These are phyloP conservation scores for Marasmius tenuissimus DNA, from an alignment of 1,284 basidiomycete genomes.

Conservation along the genomic window DNA sequence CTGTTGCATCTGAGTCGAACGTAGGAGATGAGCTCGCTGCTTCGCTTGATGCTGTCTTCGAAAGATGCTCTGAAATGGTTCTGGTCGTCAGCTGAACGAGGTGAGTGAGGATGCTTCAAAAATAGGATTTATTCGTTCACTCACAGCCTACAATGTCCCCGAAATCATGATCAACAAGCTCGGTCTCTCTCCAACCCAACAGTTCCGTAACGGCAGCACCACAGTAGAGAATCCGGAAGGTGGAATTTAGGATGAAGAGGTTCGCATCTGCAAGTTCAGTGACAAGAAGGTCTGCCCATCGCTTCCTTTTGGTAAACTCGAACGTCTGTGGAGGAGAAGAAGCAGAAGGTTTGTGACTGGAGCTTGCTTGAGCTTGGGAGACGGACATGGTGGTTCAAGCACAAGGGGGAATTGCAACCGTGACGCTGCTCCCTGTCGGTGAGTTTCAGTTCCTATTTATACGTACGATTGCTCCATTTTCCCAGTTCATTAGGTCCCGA, in stretches of 20 bases:
- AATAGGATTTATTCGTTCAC: slow-evolving; percentile 20
- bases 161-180: slow-evolving; percentile 69
- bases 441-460: not conserved
- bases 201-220: slow-evolving; percentile 68
- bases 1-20: slow-evolving; percentile 53
- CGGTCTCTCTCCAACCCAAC: slow-evolving; percentile 73
- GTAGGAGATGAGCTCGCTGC: slow-evolving; percentile 56
- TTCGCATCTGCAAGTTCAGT: slow-evolving; percentile 76
- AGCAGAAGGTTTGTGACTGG: slow-evolving; percentile 7
- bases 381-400: slow-evolving; percentile 18
- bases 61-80: slow-evolving; percentile 56
- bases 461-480: too few relatives aligned
- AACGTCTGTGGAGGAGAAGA: slow-evolving; percentile 34
- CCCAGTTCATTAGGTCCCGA: too few relatives aligned
- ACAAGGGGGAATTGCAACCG: not conserved
- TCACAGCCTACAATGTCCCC: slow-evolving; percentile 65
- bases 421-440: not conserved
- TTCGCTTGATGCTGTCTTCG: slow-evolving; percentile 48
- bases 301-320: slow-evolving; percentile 84
- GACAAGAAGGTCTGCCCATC: slow-evolving; percentile 82
- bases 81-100: slow-evolving; percentile 57
- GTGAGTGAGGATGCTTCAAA: slow-evolving; percentile 8
- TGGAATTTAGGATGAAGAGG: slow-evolving; percentile 63
- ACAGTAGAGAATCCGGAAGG: slow-evolving; percentile 68
- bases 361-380: not conserved